Percentiles rank a stretch among this genome's conserved stretches.
Evolutionary conservation across 1,139 yeast genomes (phyloP).

Genomic region (Debaryomyces subglobosus): DNA sequence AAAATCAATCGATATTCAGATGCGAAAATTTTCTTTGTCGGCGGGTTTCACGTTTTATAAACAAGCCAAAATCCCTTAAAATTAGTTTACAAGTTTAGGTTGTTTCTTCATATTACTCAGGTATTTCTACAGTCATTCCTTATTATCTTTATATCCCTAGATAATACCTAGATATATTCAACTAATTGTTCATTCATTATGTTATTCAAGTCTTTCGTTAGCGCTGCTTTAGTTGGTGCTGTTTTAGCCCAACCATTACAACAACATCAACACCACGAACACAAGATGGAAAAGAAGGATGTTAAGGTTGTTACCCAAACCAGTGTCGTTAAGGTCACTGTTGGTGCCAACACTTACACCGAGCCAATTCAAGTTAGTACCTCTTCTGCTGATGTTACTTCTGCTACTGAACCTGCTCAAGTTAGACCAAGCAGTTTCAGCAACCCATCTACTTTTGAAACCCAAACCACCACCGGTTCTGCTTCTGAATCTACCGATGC

Average conservation of each 20-base stretch:
- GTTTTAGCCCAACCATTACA: conserved; percentile 39
- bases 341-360: conserved; percentile 23
- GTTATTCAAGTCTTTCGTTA: conserved; percentile 51
- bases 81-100: conserved; percentile 6
- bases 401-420: conserved; percentile 24
- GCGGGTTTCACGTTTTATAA: conserved; percentile 19
- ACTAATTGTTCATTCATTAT: conserved; percentile 24
- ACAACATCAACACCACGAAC: conserved; percentile 44
- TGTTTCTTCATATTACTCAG: conserved; percentile 6
- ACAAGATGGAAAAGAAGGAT: conserved; percentile 37
- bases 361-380: conserved; percentile 21
- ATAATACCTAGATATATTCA: conserved; percentile 10
- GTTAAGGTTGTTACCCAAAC: conserved; percentile 39
- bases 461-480: conserved; percentile 17
- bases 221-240: conserved; percentile 40
- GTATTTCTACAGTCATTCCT: conserved; percentile 24
- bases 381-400: conserved; percentile 28
- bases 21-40: conserved; percentile 8
- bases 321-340: conserved; percentile 23
- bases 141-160: conserved; percentile 17
- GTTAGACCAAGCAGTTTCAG: conserved; percentile 32
- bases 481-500: conserved; percentile 11
- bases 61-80: conserved; percentile 23
- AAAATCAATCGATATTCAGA: conserved; percentile 3
- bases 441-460: conserved; percentile 23